Evolutionary conservation across 257 asterid species (phyloP).

Genomic region (Ophiorrhiza pumila): DNA sequence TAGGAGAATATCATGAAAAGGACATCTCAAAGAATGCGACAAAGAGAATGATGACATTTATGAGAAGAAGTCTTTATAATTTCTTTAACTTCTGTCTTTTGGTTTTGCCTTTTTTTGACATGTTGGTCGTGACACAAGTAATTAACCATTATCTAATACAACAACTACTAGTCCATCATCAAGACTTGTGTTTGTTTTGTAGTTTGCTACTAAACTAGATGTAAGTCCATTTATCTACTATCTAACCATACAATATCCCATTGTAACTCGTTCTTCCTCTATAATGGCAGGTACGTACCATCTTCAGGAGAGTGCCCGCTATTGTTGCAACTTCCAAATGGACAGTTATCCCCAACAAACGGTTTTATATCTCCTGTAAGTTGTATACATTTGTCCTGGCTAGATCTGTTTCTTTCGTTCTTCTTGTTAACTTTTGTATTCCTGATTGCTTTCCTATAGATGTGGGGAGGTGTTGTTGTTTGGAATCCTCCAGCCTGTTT

Average conservation of each 20-base stretch:
- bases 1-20: not conserved
- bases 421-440: constrained; percentile 2
- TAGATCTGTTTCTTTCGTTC: constrained; percentile 18
- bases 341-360: constrained; percentile 68
- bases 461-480: constrained; percentile 95
- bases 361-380: constrained; percentile 97
- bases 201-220: not conserved
- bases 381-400: constrained; percentile 20
- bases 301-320: constrained; percentile 91
- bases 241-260: constrained; percentile 8
- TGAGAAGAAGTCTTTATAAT: not conserved
- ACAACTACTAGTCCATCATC: not conserved
- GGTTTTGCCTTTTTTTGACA: not conserved
- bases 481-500: constrained; percentile 86
- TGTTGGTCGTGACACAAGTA: not conserved
- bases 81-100: not conserved
- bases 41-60: not conserved
- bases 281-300: constrained; percentile 64
- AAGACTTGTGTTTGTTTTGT: not conserved
- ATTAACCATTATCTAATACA: not conserved
- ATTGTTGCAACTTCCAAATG: constrained; percentile 68
- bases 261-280: constrained; percentile 13
- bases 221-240: constrained; percentile 6
- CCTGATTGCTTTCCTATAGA: constrained; percentile 44
- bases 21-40: not conserved